Conservation (phyloP, 1,139 yeast genomes). For the Candida sp. region DNA sequence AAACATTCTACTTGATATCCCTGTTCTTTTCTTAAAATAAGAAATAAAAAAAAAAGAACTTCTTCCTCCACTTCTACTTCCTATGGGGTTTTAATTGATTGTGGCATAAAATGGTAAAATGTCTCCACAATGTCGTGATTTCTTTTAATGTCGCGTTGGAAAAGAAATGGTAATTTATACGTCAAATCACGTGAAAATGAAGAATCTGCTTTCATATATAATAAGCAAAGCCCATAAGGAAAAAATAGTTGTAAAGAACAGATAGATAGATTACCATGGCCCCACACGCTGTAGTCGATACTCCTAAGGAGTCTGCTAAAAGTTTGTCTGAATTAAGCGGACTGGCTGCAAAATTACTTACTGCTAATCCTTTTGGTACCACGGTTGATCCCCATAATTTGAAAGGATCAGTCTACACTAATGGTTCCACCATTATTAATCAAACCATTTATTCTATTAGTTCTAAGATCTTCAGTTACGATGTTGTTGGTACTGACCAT, state of each 20-base stretch:
- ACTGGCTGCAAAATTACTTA: conserved; percentile 8
- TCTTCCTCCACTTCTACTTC: background rate
- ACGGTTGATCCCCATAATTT: conserved; percentile 55
- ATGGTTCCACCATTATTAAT: conserved; percentile 63
- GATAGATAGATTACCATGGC: conserved; percentile 3
- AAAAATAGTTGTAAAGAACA: background rate
- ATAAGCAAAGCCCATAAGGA: background rate
- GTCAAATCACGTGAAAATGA: conserved; percentile 3
- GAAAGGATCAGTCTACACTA: conserved; percentile 49
- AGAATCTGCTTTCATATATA: background rate
- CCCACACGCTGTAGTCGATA: conserved; percentile 7
- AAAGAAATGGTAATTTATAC: background rate
- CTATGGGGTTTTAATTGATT: background rate
- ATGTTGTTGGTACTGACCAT: conserved; percentile 58
- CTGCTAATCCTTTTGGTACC: conserved; percentile 52
- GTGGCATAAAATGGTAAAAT: background rate
- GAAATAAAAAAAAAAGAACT: too few relatives aligned
- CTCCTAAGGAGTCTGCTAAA: background rate
- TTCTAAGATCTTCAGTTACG: conserved; percentile 67
- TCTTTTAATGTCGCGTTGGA: background rate
- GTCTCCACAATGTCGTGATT: background rate
- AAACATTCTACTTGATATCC: background rate
- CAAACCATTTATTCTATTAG: conserved; percentile 65
- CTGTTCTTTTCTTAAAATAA: too few relatives aligned
- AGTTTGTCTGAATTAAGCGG: conserved; percentile 5